Percentiles rank a stretch among this genome's conserved stretches.
phyloP scores from a whole-genome alignment of 2,329 filamentous ascomycete species.

The Apiospora phragmitis region DNA sequence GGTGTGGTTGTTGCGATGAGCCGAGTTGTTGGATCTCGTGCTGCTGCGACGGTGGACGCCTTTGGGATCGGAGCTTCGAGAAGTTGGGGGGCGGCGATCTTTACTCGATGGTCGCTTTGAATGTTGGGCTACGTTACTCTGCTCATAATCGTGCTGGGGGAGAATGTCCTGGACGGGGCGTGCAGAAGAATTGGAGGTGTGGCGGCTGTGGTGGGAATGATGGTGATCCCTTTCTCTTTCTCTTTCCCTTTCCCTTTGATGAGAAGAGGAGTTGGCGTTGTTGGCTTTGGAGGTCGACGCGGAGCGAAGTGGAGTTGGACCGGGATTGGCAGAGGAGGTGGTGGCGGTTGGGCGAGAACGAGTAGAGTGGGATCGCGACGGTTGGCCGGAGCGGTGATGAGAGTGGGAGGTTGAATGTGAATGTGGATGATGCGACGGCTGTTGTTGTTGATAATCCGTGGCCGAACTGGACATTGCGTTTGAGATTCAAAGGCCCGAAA shows the following conservation, averaged over 20 bases:
- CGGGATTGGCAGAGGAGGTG: conserved; percentile 23
- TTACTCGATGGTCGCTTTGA: conserved; percentile 65
- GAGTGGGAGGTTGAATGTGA: conserved; percentile 3
- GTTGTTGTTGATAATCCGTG: conserved; percentile 23
- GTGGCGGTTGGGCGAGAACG: conserved; percentile 34
- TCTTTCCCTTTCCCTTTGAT: conserved; percentile 19
- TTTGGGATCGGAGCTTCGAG: conserved; percentile 57
- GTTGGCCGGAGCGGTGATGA: neutral
- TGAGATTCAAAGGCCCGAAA: conserved; percentile 10
- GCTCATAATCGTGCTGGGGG: conserved; percentile 72
- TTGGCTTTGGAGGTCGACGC: conserved; percentile 25
- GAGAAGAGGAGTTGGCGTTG: conserved; percentile 33
- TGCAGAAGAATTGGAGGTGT: conserved; percentile 37
- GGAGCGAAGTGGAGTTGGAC: conserved; percentile 28
- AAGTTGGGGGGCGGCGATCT: conserved; percentile 53
- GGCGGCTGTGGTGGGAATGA: conserved; percentile 35
- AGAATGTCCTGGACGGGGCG: conserved; percentile 44
- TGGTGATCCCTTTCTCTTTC: conserved; percentile 23
- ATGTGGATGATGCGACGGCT: conserved; percentile 1
- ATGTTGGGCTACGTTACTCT: conserved; percentile 64
- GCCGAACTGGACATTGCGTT: conserved; percentile 23
- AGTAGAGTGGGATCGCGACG: conserved; percentile 35
- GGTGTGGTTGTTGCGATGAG: conserved; percentile 34
- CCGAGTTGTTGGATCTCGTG: conserved; percentile 45
- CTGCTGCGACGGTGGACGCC: conserved; percentile 50